Base-by-base conservation (phyloP, 2,329 filamentous ascomycete genomes). In the Byssoonygena ceratinophila region DNA sequence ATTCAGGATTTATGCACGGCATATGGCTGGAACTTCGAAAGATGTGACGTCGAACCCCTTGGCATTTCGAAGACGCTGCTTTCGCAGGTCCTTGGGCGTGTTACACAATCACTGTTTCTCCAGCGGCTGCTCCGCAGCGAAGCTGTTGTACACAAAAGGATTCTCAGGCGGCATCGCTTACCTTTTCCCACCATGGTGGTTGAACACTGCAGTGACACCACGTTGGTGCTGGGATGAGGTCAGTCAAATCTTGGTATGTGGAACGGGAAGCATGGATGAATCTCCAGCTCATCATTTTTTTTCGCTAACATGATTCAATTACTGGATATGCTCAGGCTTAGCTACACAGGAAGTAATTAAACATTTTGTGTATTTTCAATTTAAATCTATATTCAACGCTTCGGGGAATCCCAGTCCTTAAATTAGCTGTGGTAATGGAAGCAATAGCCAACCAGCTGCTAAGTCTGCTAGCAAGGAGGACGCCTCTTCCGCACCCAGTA, bases 151-250 rank as follows among this genome's bases (percentile, higher is more conserved):
- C 23, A 20, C 46, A 18, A 3, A 18, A 18, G 18, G 46, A 20
- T 41, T 49, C 27, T 18, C 29, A 37, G 16, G 18, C n/a, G n/a
- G n/a, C 27, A 25, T 51, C 39, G 48, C 39, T 51, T 51, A 44
- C 31, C 48, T 44, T 44, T 39, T 51, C 48, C 47, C 48, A 44
- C 48, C 48, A n/a, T 43, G 48, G 40, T 44, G 48, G 48, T 51
- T 51, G 48, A 51, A 43, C 20, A 29, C 27, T 51, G 48, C 37
- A 43, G 48, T 44, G 39, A 43, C 37, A 44, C 48, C 48, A 51
- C 48, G 48, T 51, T 51, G 48, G 39, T 27, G 20, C 48, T 44
- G 16, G 48, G 48, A 51, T 51, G 20, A 7, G 29, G 37, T 6
- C n/a, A 16, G 20, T 49, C 36, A 40, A 22, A 32, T 14, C 25